phyloP scores from a whole-genome alignment of 2,329 filamentous ascomycete genomes.

The Penicillium psychrosexuale region DNA sequence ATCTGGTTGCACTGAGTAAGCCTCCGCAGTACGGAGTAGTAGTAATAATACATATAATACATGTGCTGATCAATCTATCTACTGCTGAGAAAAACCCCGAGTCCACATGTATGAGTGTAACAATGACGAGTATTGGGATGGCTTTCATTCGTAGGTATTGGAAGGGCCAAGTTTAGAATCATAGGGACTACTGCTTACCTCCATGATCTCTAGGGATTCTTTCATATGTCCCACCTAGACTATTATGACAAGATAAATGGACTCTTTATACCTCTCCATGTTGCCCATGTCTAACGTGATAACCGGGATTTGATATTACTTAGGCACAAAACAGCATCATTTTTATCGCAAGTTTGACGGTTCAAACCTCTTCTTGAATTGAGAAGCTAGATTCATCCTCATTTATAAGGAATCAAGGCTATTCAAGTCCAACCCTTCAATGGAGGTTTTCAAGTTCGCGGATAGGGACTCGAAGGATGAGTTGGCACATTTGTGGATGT shows the following conservation, averaged over 20 bases:
- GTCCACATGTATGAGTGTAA: no score
- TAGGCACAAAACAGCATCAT: background rate
- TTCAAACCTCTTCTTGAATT: background rate
- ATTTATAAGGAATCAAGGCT: background rate
- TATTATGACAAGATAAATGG: no score
- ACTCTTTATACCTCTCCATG: background rate
- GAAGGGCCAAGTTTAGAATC: no score
- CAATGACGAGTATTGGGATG: no score
- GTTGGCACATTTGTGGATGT: rapidly evolving
- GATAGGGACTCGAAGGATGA: background rate
- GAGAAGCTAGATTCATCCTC: background rate
- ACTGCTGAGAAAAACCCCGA: background rate
- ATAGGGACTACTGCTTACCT: no score
- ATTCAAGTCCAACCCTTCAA: background rate
- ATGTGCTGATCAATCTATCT: background rate
- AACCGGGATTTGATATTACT: background rate
- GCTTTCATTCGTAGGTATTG: no score
- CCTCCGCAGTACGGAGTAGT: background rate
- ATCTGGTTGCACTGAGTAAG: no score
- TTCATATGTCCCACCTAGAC: no score
- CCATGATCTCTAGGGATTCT: no score
- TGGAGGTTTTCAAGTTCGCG: background rate
- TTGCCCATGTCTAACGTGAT: background rate
- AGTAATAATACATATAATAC: background rate
- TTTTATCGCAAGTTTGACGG: background rate